Evolutionary conservation across 306 rosid species (phyloP).

Genomic region (Psophocarpus tetragonolobus): DNA sequence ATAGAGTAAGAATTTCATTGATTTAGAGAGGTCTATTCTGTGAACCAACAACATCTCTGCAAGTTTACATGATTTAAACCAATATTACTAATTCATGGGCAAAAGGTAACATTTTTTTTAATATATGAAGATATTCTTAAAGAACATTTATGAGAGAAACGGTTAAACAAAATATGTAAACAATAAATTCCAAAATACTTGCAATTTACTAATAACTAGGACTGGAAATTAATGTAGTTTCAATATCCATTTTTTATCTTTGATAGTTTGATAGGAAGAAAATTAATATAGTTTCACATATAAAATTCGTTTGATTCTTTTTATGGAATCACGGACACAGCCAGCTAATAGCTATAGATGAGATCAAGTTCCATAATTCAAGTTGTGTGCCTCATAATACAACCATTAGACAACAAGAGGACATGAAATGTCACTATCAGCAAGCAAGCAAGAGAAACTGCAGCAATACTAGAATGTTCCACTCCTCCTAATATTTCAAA

Average conservation of each 20-base stretch:
- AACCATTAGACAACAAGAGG: conserved; percentile 18
- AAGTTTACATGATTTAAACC: conserved; percentile 28
- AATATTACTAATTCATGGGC: neutral
- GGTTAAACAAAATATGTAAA: conserved; percentile 14
- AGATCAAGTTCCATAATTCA: conserved; percentile 9
- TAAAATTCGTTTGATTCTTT: neutral
- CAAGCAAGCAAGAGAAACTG: conserved; percentile 29
- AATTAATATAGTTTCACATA: conserved; percentile 13
- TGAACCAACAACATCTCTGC: conserved; percentile 8
- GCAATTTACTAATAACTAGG: neutral
- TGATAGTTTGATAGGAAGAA: conserved; percentile 12
- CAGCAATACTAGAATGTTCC: neutral
- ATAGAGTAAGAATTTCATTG: conserved; percentile 32
- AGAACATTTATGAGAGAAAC: neutral
- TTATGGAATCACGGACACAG: neutral
- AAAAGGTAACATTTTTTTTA: conserved; percentile 17
- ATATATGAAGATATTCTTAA: conserved; percentile 19
- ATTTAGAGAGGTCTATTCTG: conserved; percentile 25
- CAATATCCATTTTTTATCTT: neutral
- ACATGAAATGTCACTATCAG: conserved; percentile 18
- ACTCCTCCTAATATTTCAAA: conserved; percentile 20
- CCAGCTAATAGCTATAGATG: conserved; percentile 11
- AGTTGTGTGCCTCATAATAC: neutral
- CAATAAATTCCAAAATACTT: neutral
- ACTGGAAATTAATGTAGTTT: conserved; percentile 2